Evolutionary conservation across 2,329 filamentous ascomycete species (phyloP), one percentile per base, ranked within the genome.

Genomic region (Pseudogymnoascus sp.): DNA sequence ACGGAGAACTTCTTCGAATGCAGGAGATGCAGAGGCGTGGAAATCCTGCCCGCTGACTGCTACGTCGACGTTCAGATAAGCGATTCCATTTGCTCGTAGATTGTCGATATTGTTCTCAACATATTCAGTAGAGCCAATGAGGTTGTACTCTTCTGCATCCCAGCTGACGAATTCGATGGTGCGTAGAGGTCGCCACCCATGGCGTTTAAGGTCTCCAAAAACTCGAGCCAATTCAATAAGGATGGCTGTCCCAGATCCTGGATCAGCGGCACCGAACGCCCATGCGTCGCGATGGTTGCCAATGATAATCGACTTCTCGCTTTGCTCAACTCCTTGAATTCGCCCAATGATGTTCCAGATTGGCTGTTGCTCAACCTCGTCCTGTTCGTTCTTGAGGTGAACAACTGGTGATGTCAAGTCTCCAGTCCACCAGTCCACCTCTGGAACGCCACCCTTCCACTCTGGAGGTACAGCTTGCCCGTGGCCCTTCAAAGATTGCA

Each of bases 121-220:
- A 69, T 89, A 93, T 73, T 99, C 94, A 1, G 94, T 97, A 9
- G 91, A 96, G 7, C 94, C 94, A 62, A 96, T 89, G 50, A 94
- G 78, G 74, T 97, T 97, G 77, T 96, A 97, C 74, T 93, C 91
- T 67, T 88, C 88, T 3, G 84, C 94, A 73, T 99, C 94, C 94
- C 94, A 99, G 35, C 90, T 96, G 70, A 92, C 92, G 73, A 99
- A 97, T 72, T 96, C 89, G 66, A 99, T 96, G 3, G 91, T 95
- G n/a, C 94, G 87, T 13, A 96, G 79, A 1, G 94, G 94, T 26
- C 89, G 83, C 94, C 94, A 99, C 60, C 92, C 93, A 62, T 85
- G 83, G 13, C 80, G 75, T 21, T 86, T 79, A 13, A 97, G 81
- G 65, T 90, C 85, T 40, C 92, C 91, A 68, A 99, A 90, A 58